Base-by-base conservation (phyloP, 176 grass and related monocot species). In the Oryza brachyantha region DNA sequence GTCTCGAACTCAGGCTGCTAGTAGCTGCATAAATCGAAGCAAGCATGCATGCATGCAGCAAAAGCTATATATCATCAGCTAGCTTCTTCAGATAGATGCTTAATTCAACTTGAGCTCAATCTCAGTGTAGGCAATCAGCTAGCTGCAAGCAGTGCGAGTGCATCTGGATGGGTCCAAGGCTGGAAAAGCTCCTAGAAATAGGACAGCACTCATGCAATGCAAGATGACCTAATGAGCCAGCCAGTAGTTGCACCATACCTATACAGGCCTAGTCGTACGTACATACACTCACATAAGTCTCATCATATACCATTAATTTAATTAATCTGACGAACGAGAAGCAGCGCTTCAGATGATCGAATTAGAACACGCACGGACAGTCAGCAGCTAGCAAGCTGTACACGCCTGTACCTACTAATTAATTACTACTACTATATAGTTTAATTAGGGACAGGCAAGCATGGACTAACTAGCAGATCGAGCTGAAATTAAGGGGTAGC, bases 181-280 rank as follows among this genome's bases (percentile, higher is more conserved):
- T 39, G 22, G 38, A 68, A 76, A 81, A 21, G 64, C 22, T 31
- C 50, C 71, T 69, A 81, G 8, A 80, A 81, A 86, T 81, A 86
- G 50, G 36, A 52, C 27, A 43, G 69, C 40, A 50, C 29, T 50
- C 61, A 59, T 42, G 22, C 29, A 16, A 65, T 57, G 71, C 43
- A 67, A 14, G 25, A 58, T 62, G 79, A 65, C 79, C 85, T 82
- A 87, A 77, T 70, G 9, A 54, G 12, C 13, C 42, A 45, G 52
- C n/a, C 52, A 57, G 85, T 77, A 46, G 85, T 78, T 83, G 73
- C 85, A 72, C 85, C 79, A 77, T 26, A 87, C 73, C 74, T 52
- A 77, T 77, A 34, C 67, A 41, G n/a, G n/a, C 48, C 48, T 52
- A 45, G 57, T 36, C 72, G 85, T 77, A 82, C 68, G 42, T 8